Evolutionary conservation across 345 rosid genomes (phyloP), one percentile per base, ranked within the genome.

Genomic region (Hibiscus mutabilis): DNA sequence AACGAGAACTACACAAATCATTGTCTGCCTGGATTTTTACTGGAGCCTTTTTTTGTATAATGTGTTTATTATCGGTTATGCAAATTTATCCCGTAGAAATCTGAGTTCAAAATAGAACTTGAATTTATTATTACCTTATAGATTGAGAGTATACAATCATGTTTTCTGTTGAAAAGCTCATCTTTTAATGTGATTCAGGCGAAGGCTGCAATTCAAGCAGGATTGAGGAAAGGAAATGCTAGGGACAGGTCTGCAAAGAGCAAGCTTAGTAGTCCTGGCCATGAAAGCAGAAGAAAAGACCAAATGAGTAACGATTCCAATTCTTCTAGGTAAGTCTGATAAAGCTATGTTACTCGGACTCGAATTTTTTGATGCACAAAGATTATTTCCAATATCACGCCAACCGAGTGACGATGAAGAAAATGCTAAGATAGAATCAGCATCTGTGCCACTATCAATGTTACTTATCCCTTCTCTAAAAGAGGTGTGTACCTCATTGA

Each of bases 401-500:
- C 84, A 79, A 77, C 70, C 78, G 77, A 89, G 84, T 68, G 82
- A 84, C 59, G 91, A 88, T 66, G 97, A 87, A 79, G 99, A 88
- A 77, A 87, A 68, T 79, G 86, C 90, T 66, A 85, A 83, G 77
- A 75, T 84, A 76, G 83, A 78, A 69, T 84, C 84, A 11, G 78
- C 86, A 58, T 86, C 96, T 69, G 84, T 80, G 14, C 82, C 97
- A 22, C 75, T 95, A 74, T 90, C 97, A 61, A 75, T 82, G 66
- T 84, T 95, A 80, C 83, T 95, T 56, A 81, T 95, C 46, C 99
- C 97, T 74, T 88, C 97, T 27, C 62, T 92, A 57, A 92, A 92
- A 84, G 97, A 95, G 97, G 97, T 94, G 73, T 66, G 82, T 49
- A 73, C 53, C 49, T 37, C 49, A 71, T 13, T 25, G 29, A 44